phyloP scores from a whole-genome alignment of 164 flowering plant species.

The Brasenia schreberi region DNA sequence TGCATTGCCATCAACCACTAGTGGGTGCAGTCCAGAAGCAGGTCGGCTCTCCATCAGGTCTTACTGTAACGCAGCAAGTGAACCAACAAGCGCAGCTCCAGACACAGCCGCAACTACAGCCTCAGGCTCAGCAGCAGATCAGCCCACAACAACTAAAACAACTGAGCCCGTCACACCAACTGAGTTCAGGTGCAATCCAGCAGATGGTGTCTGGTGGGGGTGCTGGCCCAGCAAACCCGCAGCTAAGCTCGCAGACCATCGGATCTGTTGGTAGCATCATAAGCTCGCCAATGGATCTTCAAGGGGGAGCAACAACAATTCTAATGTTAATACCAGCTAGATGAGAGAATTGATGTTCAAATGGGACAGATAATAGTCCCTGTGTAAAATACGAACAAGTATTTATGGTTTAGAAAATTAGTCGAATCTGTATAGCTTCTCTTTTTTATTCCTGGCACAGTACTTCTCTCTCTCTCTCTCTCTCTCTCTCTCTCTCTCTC shows the following conservation, averaged over 20 bases:
- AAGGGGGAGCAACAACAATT: slow-evolving; percentile 60
- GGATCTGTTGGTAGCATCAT: slow-evolving; percentile 86
- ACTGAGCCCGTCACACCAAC: slow-evolving; percentile 51
- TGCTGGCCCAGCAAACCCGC: slow-evolving; percentile 82
- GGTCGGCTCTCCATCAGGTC: slow-evolving; percentile 2
- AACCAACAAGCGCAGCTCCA: slow-evolving; percentile 27
- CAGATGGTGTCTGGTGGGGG: slow-evolving; percentile 52
- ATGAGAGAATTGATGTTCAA: too few species aligned
- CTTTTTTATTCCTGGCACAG: too few species aligned
- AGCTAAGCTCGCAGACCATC: slow-evolving; percentile 84
- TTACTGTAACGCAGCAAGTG: slow-evolving; percentile 2
- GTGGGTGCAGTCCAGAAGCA: slow-evolving; percentile 41
- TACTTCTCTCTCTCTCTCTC: too few species aligned
- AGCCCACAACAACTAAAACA: slow-evolving; percentile 47
- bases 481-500: too few species aligned
- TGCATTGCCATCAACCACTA: slow-evolving; percentile 22
- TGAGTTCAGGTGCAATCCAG: slow-evolving; percentile 52
- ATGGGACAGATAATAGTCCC: too few species aligned
- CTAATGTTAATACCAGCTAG: slow-evolving; percentile 18
- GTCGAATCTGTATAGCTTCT: too few species aligned
- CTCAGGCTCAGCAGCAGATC: slow-evolving; percentile 33
- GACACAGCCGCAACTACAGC: slow-evolving; percentile 28
- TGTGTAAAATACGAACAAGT: too few species aligned
- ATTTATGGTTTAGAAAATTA: too few species aligned
- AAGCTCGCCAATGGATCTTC: slow-evolving; percentile 77